Base-by-base conservation (phyloP, 805 yeast genomes). In the Cyberlindnera americana region DNA sequence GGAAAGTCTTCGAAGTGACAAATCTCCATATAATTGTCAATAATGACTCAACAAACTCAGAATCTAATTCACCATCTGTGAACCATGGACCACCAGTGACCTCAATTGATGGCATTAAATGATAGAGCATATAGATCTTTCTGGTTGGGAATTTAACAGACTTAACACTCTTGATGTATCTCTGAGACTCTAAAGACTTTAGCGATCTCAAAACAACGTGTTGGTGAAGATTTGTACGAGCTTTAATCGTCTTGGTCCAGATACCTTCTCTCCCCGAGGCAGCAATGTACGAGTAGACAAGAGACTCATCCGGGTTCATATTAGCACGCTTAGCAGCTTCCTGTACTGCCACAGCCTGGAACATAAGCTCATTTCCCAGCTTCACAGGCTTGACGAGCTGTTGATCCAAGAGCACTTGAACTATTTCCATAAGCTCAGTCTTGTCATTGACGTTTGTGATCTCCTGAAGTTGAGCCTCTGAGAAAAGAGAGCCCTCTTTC, bases 31-130 rank as follows among this genome's bases (percentile, higher is more conserved):
- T 79, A 30, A 90, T 90, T 16, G 87, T 78, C 49, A 87, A 62
- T 40, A 93, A 65, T 34, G 88, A 78, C 49, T 87, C 91, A 43
- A 93, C 90, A 55, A 93, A 93, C 61, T 91, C 98, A 3, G 88
- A 80, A 59, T 93, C 99, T 41, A 93, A 70, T 62, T 93, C 98
- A 25, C 90, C 80, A 59, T 93, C 99, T 0, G 97, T 89, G 59
- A 90, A 93, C 99, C 99, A 93, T 4, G 98, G 98, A 5, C 99
- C 99, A 48, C 99, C 99, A 0, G 98, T 93, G 27, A 93, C 93
- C 50, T 91, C 98, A 23, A 87, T 81, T 3, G 95, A 83, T 5
- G 99, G 99, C 59, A 89, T 96, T 49, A 93, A 67, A 56, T 87
- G 81, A 59, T 90, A 91, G 38, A 93, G 71, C 98, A 93, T 93